Base-by-base conservation (phyloP, 352 stramenopile genomes). In the Aphanomyces stellatus region DNA sequence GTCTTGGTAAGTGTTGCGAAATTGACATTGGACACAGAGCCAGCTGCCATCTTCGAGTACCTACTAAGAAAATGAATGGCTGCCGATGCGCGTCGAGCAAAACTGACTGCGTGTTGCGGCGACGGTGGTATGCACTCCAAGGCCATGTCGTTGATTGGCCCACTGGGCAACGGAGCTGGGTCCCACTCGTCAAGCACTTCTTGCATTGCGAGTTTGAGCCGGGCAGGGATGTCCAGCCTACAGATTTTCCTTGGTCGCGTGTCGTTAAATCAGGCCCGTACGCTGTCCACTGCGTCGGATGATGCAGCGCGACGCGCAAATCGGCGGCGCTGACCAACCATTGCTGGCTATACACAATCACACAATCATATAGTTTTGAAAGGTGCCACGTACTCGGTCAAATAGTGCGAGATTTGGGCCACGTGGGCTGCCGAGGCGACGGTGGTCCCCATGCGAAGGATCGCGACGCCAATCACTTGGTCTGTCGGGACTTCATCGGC, bases 121-220 rank as follows among this genome's bases (percentile, higher is more conserved):
- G 37, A 43, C 37, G 17, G 8, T 43, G 37, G 37, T 17, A 17
- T 43, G 8, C 37, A 8, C 37, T 17, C 17, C 37, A 8, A 17
- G 8, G 37, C 17, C n/a, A n/a, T n/a, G n/a, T n/a, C n/a, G n/a
- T n/a, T n/a, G n/a, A n/a, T n/a, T n/a, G n/a, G n/a, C n/a, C n/a
- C n/a, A n/a, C n/a, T n/a, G n/a, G n/a, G n/a, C n/a, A n/a, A n/a
- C 40, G 27, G 17, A 11, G 34, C 1, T 0, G 60, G 8, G 37
- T 67, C 60, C 60, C 60, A 67, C 34, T 67, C 60, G 19, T 51
- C 2, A n/a, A 67, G 28, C 19, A 67, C 42, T 59, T 67, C 46
- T 67, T 67, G 40, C 17, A 67, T 17, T 33, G 60, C 49, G 19
- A 67, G 49, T 33, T 67, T 67, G 19, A 67, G 30, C 2, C 60